These are phyloP conservation scores for Pyrenophora graminea DNA, from an alignment of 2,329 filamentous ascomycete species.

Conservation along the genomic window DNA sequence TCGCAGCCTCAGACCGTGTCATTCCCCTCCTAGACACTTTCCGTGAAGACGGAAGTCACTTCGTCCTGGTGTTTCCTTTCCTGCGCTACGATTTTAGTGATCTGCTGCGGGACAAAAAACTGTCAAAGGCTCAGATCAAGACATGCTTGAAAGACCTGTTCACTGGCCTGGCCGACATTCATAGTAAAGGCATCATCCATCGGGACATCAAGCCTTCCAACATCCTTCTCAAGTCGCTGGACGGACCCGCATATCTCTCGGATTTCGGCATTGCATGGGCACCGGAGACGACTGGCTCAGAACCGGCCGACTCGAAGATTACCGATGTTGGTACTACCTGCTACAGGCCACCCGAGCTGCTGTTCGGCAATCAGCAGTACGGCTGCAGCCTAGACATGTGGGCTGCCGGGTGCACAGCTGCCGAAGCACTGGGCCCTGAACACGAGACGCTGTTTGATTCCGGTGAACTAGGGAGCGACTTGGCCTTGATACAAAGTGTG, in stretches of 20 bases:
- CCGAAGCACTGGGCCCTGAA: slow-evolving; percentile 67
- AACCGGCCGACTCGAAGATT: slow-evolving; percentile 72
- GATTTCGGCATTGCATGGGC: slow-evolving; percentile 96
- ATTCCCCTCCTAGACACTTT: slow-evolving; percentile 76
- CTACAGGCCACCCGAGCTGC: slow-evolving; percentile 85
- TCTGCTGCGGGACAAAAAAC: slow-evolving; percentile 61
- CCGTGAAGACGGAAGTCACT: slow-evolving; percentile 67
- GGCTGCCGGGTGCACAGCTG: slow-evolving; percentile 82
- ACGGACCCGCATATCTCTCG: slow-evolving; percentile 76
- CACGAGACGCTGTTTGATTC: slow-evolving; percentile 77
- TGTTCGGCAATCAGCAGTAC: slow-evolving; percentile 83
- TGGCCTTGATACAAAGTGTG: slow-evolving; percentile 87
- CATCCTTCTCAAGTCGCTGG: slow-evolving; percentile 69
- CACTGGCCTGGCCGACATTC: slow-evolving; percentile 70
- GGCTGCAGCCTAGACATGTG: slow-evolving; percentile 79
- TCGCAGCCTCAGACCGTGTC: slow-evolving; percentile 61
- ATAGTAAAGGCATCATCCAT: slow-evolving; percentile 79
- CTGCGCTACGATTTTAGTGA: slow-evolving; percentile 72
- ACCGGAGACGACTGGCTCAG: slow-evolving; percentile 60
- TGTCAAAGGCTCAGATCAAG: slow-evolving; percentile 46
- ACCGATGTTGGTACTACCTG: slow-evolving; percentile 91
- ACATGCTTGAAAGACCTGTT: slow-evolving; percentile 70
- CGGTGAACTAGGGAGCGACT: slow-evolving; percentile 86
- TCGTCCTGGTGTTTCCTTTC: slow-evolving; percentile 85
- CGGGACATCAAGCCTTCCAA: slow-evolving; percentile 94